A percentile compares a stretch with the other conserved stretches of the same genome.
Conservation (phyloP, 2,329 filamentous ascomycete genomes). For the Cladosporium halotolerans region DNA sequence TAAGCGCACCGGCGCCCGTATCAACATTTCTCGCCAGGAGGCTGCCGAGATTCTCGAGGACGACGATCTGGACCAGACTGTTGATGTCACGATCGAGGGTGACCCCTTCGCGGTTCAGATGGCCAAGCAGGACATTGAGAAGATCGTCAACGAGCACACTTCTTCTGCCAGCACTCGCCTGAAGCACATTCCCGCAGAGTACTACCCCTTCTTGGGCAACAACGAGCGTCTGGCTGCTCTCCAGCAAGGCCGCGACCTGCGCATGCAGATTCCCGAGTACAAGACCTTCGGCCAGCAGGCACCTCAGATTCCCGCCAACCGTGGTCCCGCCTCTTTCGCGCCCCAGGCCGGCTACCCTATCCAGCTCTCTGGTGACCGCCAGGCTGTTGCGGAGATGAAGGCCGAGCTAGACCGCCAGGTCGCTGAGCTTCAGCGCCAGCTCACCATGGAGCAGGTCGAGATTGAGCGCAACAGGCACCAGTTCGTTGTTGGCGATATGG, state of each 20-base stretch:
- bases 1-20: slow-evolving; percentile 80
- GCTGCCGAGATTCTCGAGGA: slow-evolving; percentile 51
- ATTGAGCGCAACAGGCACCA: slow-evolving; percentile 86
- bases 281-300: slow-evolving; percentile 65
- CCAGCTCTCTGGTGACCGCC: slow-evolving; percentile 76
- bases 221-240: slow-evolving; percentile 62
- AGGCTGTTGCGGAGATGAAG: slow-evolving; percentile 71
- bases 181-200: slow-evolving; percentile 79
- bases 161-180: slow-evolving; percentile 76
- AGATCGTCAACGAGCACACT: slow-evolving; percentile 80
- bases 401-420: slow-evolving; percentile 74
- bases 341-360: slow-evolving; percentile 73
- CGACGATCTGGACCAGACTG: slow-evolving; percentile 70
- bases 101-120: slow-evolving; percentile 82
- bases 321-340: slow-evolving; percentile 62
- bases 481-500: slow-evolving; percentile 85
- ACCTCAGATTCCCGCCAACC: slow-evolving; percentile 54
- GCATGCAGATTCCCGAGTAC: slow-evolving; percentile 77
- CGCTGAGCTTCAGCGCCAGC: slow-evolving; percentile 65
- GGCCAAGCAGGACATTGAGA: slow-evolving; percentile 75
- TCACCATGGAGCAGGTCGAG: slow-evolving; percentile 70
- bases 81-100: slow-evolving; percentile 84
- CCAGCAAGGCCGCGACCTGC: slow-evolving; percentile 67
- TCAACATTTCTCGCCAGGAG: slow-evolving; percentile 80
- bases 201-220: slow-evolving; percentile 88